Percentiles rank a stretch among this genome's conserved stretches.
Evolutionary conservation across 179 eudicot species (phyloP).

Genomic region (Spinacia oleracea): DNA sequence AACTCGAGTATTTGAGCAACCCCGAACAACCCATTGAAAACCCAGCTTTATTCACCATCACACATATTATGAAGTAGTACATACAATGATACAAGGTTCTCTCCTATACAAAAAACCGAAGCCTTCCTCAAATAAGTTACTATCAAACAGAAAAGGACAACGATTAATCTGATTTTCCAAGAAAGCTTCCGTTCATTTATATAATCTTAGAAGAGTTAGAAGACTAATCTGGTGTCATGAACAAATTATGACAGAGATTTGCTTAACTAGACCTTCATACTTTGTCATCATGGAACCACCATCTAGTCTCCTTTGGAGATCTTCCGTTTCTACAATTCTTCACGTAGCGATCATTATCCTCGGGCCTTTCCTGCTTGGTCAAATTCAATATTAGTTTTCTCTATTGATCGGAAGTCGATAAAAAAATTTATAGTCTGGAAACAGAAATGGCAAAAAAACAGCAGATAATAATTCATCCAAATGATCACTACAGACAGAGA

Average conservation of each 20-base stretch:
- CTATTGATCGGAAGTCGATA: neutral
- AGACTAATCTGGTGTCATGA: slow-evolving; percentile 26
- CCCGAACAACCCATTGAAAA: slow-evolving; percentile 1
- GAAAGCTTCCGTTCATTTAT: slow-evolving; percentile 26
- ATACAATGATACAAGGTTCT: slow-evolving; percentile 14
- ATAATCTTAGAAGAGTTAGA: slow-evolving; percentile 24
- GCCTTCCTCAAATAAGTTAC: slow-evolving; percentile 16
- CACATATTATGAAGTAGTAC: slow-evolving; percentile 8
- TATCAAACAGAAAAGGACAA: slow-evolving; percentile 26
- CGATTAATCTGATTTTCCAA: slow-evolving; percentile 21
- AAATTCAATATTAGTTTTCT: slow-evolving; percentile 17
- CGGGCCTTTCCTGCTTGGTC: slow-evolving; percentile 66
- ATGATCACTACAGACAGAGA: neutral
- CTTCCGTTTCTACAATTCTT: slow-evolving; percentile 75
- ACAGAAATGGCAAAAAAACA: neutral
- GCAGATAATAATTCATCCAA: neutral
- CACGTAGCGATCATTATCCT: slow-evolving; percentile 76
- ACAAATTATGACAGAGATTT: slow-evolving; percentile 23
- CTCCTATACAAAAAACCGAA: slow-evolving; percentile 10
- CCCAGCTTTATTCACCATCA: neutral
- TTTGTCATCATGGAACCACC: slow-evolving; percentile 95
- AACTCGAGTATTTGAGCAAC: slow-evolving; percentile 1
- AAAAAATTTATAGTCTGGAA: too few relatives aligned
- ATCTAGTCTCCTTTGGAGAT: slow-evolving; percentile 87
- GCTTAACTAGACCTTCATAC: slow-evolving; percentile 39